Evolutionary conservation across 495 filamentous ascomycete species (phyloP).

Genomic region (Penicillium roqueforti): DNA sequence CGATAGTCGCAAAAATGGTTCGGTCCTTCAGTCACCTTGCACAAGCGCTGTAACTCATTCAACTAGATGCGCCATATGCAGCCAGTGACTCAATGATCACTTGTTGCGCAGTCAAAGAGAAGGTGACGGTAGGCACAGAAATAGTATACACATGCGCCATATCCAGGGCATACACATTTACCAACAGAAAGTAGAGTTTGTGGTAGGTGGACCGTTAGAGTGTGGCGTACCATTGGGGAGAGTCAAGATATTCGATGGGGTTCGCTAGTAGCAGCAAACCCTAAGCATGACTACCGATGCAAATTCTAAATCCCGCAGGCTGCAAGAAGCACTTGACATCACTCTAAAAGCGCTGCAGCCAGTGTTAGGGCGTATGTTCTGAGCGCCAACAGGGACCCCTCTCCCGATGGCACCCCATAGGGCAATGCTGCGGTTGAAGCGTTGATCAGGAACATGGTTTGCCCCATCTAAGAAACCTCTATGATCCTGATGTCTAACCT

Average conservation of each 20-base stretch:
- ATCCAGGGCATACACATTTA: slow-evolving; percentile 3
- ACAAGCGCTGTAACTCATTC: slow-evolving; percentile 10
- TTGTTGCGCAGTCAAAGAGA: slow-evolving; percentile 11
- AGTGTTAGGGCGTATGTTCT: slow-evolving; percentile 19
- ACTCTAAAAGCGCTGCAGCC: slow-evolving; percentile 11
- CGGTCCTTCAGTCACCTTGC: slow-evolving; percentile 1
- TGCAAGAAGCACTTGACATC: slow-evolving; percentile 34
- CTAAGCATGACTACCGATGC: slow-evolving; percentile 19
- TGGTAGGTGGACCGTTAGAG: slow-evolving; percentile 33
- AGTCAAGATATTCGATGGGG: slow-evolving; percentile 15
- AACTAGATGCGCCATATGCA: slow-evolving; percentile 24
- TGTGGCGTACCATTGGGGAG: slow-evolving; percentile 14
- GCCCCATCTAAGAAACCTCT: slow-evolving; percentile 24
- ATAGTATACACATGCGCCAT: slow-evolving; percentile 5
- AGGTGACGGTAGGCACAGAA: slow-evolving; percentile 9
- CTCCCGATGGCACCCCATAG: slow-evolving; percentile 21
- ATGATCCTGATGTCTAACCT: neutral
- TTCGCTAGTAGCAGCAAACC: slow-evolving; percentile 12
- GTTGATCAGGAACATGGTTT: slow-evolving; percentile 19
- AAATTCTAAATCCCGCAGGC: slow-evolving; percentile 24
- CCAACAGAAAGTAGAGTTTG: slow-evolving; percentile 30
- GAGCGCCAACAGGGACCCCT: slow-evolving; percentile 19
- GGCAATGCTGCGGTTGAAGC: slow-evolving; percentile 29
- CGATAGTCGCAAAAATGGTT: neutral
- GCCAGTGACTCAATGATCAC: slow-evolving; percentile 21